Evolutionary conservation across 768 basidiomycete species (phyloP), one percentile per base, ranked within the genome.

Genomic region (Boletus rufocinnamomeus): DNA sequence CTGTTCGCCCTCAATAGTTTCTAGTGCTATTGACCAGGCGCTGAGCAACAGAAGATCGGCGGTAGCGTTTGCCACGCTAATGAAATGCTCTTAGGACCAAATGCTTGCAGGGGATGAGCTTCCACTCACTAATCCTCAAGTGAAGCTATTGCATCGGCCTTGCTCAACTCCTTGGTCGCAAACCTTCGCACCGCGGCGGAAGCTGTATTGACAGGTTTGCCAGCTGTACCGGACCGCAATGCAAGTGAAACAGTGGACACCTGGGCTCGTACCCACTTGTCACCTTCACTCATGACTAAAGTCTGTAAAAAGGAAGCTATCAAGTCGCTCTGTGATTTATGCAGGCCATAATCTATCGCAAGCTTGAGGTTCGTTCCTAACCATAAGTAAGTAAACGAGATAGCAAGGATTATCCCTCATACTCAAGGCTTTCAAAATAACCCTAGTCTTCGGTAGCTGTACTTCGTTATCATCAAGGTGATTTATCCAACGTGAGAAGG

Each of bases 231-330:
- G 1, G 82, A 78, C 44, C 84, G 83, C 56, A 97, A 76, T 3
- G 92, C 87, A 44, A 87, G 81, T 0, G 85, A 81, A 54, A 95
- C 77, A 47, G 84, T 84, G 19, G 82, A 80, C 4, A 86, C 82
- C 58, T 93, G 84, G 3, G 84, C 80, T 57, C 78, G 77, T n/a
- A 98, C 82, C 91, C 93, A 97, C 60, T 84, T 82, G 64, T 95
- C 91, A 17, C 95, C 95, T 78, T 97, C 95, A 56, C 91, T 93
- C 95, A 98, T 98, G 64, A 98, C 85, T 37, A 98, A 77, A 17
- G 93, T 93, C 75, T 98, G 95, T 66, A 98, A 77, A 74, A 95
- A 98, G 1, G 92, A 94, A 5, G 95, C 91, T 50, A 92, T 89
- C 46, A 98, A 80, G 66, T 92, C 88, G 60, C 84, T 89, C 69